Conservation (phyloP, 164 flowering plant genomes). For the Echeveria elegans region DNA sequence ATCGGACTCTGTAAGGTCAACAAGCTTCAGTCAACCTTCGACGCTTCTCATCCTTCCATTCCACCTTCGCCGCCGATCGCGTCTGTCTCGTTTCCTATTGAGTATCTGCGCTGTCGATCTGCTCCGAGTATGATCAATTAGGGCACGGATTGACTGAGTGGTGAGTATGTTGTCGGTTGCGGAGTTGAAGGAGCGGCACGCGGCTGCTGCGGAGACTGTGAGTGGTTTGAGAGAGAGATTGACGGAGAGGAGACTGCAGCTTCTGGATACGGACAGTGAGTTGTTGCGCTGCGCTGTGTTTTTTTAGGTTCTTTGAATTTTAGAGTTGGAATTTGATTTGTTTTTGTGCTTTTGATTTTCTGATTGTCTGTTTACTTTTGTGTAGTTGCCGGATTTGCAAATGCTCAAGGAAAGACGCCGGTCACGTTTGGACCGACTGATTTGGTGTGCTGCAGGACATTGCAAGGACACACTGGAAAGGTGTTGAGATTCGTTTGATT, state of each 20-base stretch:
- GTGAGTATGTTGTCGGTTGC: constrained; percentile 60
- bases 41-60: background rate
- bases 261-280: constrained; percentile 81
- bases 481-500: constrained; percentile 17
- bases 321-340: background rate
- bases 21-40: background rate
- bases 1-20: background rate
- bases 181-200: constrained; percentile 74
- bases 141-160: background rate
- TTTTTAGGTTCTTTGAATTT: background rate
- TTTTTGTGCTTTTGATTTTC: background rate
- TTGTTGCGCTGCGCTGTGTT: background rate
- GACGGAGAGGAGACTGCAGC: constrained; percentile 59
- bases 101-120: background rate
- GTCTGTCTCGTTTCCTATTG: background rate
- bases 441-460: constrained; percentile 83
- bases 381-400: constrained; percentile 68
- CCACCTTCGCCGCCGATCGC: background rate
- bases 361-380: background rate
- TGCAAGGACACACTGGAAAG: constrained; percentile 96
- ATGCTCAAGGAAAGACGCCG: constrained; percentile 48
- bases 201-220: constrained; percentile 53
- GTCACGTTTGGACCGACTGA: constrained; percentile 80
- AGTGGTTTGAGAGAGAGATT: constrained; percentile 56
- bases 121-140: background rate